phyloP scores from a whole-genome alignment of 2,329 filamentous ascomycete genomes.

The Chaetomium strumarium region DNA sequence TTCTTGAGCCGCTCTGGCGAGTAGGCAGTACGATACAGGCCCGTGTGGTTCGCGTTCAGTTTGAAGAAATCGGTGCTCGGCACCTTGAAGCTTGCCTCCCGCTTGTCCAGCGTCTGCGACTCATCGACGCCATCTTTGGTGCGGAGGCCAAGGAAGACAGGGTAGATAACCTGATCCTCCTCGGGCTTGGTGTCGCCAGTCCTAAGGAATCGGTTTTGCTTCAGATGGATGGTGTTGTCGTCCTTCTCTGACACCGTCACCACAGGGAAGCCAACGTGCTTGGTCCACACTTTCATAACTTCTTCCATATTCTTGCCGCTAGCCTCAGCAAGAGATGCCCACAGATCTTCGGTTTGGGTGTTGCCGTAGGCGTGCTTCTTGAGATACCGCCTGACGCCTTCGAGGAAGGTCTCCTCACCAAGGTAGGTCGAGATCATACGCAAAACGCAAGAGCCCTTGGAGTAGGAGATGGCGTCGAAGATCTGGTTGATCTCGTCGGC shows the following conservation, averaged over 20 bases:
- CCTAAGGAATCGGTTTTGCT: conserved; percentile 91
- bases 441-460: conserved; percentile 90
- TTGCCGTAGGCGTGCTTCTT: conserved; percentile 97
- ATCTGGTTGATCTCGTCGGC: conserved; percentile 98
- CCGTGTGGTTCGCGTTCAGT: conserved; percentile 90
- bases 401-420: conserved; percentile 86
- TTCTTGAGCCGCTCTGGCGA: conserved; percentile 76
- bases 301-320: conserved; percentile 86
- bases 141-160: conserved; percentile 80
- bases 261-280: conserved; percentile 90
- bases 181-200: conserved; percentile 91
- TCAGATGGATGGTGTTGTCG: conserved; percentile 70
- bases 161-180: conserved; percentile 82
- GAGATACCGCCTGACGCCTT: conserved; percentile 83
- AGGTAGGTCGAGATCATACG: conserved; percentile 97
- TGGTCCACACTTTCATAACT: conserved; percentile 95
- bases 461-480: conserved; percentile 96
- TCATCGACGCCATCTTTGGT: conserved; percentile 80
- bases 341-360: conserved; percentile 84
- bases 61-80: conserved; percentile 87
- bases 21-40: conserved; percentile 88
- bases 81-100: conserved; percentile 73
- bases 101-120: conserved; percentile 60
- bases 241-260: conserved; percentile 75
- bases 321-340: conserved; percentile 79